Percentiles rank a stretch among this genome's conserved stretches.
Conservation (phyloP, 2,329 filamentous ascomycete genomes). For the Colletotrichum tamarilloi region DNA sequence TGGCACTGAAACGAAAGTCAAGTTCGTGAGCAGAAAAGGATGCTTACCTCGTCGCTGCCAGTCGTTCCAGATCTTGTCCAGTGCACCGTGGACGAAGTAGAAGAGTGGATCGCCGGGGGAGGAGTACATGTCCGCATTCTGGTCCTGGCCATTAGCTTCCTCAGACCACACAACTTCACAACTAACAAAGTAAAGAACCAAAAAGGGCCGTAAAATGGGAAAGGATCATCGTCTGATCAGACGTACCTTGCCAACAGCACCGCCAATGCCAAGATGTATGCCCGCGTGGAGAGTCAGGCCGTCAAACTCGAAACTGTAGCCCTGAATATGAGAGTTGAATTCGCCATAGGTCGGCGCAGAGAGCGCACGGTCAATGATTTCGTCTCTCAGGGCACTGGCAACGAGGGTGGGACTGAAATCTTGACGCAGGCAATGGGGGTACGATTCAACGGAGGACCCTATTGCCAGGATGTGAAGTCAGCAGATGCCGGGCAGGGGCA, state of each 20-base stretch:
- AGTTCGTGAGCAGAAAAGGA: not conserved
- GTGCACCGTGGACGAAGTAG: constrained; percentile 42
- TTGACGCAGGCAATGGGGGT: not conserved
- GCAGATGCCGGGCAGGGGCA: not conserved
- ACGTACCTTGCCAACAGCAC: not conserved
- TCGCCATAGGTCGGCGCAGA: not conserved
- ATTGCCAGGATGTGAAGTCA: not conserved
- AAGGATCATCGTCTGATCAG: not conserved
- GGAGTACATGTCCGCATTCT: constrained; percentile 19
- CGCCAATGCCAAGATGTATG: not conserved
- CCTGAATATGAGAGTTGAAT: not conserved
- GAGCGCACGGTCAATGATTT: not conserved
- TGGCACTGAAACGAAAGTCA: not conserved
- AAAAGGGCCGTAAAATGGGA: not conserved
- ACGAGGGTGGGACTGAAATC: not conserved
- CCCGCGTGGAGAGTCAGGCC: not conserved
- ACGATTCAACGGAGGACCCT: not conserved
- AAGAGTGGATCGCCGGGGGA: constrained; percentile 47
- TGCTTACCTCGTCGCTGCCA: constrained; percentile 36
- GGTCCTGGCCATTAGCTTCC: not conserved
- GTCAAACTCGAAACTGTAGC: not conserved
- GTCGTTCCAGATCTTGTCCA: constrained; percentile 42
- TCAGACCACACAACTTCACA: not conserved
- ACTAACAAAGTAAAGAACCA: no score
- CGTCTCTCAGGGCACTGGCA: not conserved